A percentile compares a stretch with the other conserved stretches of the same genome.
phyloP scores from a whole-genome alignment of 352 stramenopile species.

The Globisporangium uncinulatum region DNA sequence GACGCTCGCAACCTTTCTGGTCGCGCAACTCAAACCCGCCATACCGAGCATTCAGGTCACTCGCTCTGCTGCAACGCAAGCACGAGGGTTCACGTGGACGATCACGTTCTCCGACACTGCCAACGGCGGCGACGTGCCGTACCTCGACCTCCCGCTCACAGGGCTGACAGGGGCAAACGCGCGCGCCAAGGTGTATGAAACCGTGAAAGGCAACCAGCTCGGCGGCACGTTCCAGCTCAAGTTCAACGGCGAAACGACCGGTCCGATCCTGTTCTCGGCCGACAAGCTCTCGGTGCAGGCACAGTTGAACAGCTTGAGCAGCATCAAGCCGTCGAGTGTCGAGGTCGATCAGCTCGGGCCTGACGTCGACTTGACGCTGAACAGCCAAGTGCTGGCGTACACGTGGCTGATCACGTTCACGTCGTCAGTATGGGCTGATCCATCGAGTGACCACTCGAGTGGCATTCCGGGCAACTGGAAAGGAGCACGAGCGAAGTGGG shows the following conservation, averaged over 20 bases:
- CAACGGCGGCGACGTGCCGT: slow-evolving; percentile 83
- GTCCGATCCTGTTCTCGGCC: slow-evolving; percentile 84
- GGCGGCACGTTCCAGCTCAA: slow-evolving; percentile 89
- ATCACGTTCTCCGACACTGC: slow-evolving; percentile 56
- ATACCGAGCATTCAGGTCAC: slow-evolving; percentile 49
- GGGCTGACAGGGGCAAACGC: slow-evolving; percentile 29
- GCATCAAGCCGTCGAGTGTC: slow-evolving; percentile 90
- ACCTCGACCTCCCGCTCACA: slow-evolving; percentile 31
- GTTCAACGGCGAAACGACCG: slow-evolving; percentile 93
- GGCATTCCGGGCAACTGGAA: slow-evolving; percentile 91
- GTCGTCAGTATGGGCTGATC: slow-evolving; percentile 91
- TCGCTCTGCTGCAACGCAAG: slow-evolving; percentile 55
- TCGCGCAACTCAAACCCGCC: slow-evolving; percentile 20
- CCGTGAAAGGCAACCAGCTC: slow-evolving; percentile 84
- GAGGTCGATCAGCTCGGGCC: slow-evolving; percentile 64
- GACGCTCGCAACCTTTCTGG: slow-evolving; percentile 35
- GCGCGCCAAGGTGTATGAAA: slow-evolving; percentile 56
- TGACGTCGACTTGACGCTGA: slow-evolving; percentile 19
- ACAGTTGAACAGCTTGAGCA: slow-evolving; percentile 89
- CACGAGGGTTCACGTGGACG: slow-evolving; percentile 74
- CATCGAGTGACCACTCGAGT: slow-evolving; percentile 82
- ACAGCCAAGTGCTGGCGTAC: slow-evolving; percentile 81
- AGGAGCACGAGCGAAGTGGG: slow-evolving; percentile 63
- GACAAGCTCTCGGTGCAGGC: slow-evolving; percentile 77
- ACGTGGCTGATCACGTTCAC: slow-evolving; percentile 92